phyloP scores from a whole-genome alignment of 805 yeast genomes.

The Metschnikowia gruessii region DNA sequence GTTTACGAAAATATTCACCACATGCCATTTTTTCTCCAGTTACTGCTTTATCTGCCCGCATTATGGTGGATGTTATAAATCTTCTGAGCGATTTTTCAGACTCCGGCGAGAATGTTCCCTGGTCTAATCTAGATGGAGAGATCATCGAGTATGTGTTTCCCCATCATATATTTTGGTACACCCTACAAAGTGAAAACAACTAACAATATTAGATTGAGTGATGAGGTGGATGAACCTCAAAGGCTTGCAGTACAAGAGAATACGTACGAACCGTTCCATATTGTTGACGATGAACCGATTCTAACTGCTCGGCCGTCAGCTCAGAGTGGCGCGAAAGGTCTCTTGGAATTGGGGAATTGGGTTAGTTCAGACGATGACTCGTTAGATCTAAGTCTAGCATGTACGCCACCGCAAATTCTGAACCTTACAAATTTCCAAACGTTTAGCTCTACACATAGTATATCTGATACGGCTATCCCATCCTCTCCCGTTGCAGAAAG shows the following conservation, averaged over 20 bases:
- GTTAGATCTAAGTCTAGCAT: background rate
- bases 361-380: conserved; percentile 22
- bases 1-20: background rate
- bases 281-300: background rate
- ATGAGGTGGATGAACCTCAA: conserved; percentile 1
- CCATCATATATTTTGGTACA: too few relatives aligned
- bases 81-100: conserved; percentile 17
- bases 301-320: background rate
- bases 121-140: background rate
- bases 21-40: background rate
- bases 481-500: conserved; percentile 14
- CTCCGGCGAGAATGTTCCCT: background rate
- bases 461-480: conserved; percentile 1
- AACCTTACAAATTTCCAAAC: background rate
- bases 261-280: background rate
- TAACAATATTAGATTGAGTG: conserved; percentile 7
- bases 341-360: conserved; percentile 19
- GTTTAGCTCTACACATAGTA: background rate
- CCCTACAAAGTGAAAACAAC: background rate
- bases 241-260: background rate
- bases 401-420: background rate
- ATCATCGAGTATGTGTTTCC: conserved; percentile 14
- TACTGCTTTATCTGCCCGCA: background rate
- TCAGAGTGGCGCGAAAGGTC: background rate
- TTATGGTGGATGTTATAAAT: conserved; percentile 16